Base-by-base conservation (phyloP, 2,329 filamentous ascomycete species). In the Aspergillus fijiensis region DNA sequence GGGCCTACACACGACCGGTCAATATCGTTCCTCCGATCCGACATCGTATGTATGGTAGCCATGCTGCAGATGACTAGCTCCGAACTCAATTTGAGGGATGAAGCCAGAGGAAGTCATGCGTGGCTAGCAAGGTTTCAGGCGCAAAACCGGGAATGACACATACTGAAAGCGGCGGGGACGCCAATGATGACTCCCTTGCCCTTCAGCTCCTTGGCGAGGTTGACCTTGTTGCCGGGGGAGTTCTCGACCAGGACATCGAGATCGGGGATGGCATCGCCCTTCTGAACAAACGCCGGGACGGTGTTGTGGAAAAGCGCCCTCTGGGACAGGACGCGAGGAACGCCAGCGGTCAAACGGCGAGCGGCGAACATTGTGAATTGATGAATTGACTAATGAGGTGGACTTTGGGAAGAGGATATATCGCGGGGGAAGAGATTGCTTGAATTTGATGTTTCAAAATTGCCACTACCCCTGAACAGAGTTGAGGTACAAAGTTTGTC, bases 141-240 rank as follows among this genome's bases (percentile, higher is more conserved):
- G 25, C 9, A 55, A 11, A 35, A 27, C 29, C 16, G 25, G 29
- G 31, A 35, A 45, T 16, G 39, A 16, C 23, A 78, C 82, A 62
- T 74, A 81, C 83, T 85, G 78, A 92, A 94, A 58, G 90, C 91
- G 54, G 89, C 91, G 1, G 92, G 92, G 31, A 95, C 90, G 63
- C 92, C 92, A 67, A 98, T 84, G 73, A 98, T 89, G 69, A 97
- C 79, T 60, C 90, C 92, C 72, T 91, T 90, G 65, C 85, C 87
- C 64, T 82, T 82, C 63, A 96, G 84, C 80, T 96, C 91, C 64
- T 89, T 84, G 68, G 90, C 86, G 61, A 98, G 84, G 78, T 91
- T 94, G 76, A 98, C 87, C 79, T 93, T 95, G 84, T 92, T 96
- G 62, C 90, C 92, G 0, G 94, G 94, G n/a, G 89, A 92, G 78